A percentile compares a stretch with the other conserved stretches of the same genome.
Evolutionary conservation across 1,284 basidiomycete genomes (phyloP).

Genomic region (Sanghuangporus sanghuang): DNA sequence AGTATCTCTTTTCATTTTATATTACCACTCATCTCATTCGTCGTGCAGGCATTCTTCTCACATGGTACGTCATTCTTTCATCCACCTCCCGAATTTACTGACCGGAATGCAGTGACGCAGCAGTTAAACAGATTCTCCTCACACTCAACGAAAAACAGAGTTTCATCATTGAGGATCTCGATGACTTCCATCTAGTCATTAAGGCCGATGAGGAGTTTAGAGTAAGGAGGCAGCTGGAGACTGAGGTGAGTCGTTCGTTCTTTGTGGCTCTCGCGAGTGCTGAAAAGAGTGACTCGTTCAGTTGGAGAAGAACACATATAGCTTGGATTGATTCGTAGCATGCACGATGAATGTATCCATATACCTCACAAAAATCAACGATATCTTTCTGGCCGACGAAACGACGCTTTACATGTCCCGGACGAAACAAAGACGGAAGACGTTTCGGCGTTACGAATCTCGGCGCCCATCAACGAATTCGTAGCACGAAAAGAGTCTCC

Average conservation of each 20-base stretch:
- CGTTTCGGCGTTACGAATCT: too few relatives aligned
- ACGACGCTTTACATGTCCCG: too few relatives aligned
- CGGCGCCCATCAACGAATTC: too few relatives aligned
- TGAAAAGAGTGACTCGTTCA: not conserved
- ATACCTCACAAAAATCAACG: too few relatives aligned
- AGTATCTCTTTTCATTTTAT: slow-evolving; percentile 3
- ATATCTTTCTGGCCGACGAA: too few relatives aligned
- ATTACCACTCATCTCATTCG: slow-evolving; percentile 6
- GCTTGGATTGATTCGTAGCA: slow-evolving; percentile 1
- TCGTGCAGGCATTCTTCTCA: slow-evolving; percentile 59
- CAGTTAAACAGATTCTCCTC: slow-evolving; percentile 86
- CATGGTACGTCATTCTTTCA: slow-evolving; percentile 48
- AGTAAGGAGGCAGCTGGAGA: slow-evolving; percentile 66
- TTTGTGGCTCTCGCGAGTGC: not conserved
- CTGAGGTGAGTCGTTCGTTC: slow-evolving; percentile 53
- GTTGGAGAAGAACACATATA: slow-evolving; percentile 18
- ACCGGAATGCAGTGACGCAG: slow-evolving; percentile 62
- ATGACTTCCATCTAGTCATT: slow-evolving; percentile 81
- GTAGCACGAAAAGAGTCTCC: too few relatives aligned
- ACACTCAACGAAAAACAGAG: slow-evolving; percentile 72
- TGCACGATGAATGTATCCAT: too few relatives aligned
- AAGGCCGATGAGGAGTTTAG: slow-evolving; percentile 76
- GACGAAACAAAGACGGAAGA: too few relatives aligned
- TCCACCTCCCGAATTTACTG: not conserved
- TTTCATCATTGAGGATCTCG: slow-evolving; percentile 86